Evolutionary conservation across 345 rosid species (phyloP).

Genomic region (Citrus hindsii): DNA sequence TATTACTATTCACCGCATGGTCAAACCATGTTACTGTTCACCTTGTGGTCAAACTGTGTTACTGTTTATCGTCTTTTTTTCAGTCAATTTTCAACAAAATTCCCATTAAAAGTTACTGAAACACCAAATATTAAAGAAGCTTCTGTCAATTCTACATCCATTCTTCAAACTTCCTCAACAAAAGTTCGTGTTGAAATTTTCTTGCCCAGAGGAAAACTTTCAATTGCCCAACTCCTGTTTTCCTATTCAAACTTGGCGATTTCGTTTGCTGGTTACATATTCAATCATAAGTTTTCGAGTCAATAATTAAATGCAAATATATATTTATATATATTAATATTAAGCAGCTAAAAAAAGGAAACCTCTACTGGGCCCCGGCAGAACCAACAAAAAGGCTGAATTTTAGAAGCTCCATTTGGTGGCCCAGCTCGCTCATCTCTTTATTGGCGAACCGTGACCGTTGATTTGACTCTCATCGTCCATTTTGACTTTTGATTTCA

Average conservation of each 20-base stretch:
- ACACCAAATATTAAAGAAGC: too few species aligned
- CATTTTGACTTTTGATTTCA: not conserved
- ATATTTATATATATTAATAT: too few species aligned
- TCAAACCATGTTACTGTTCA: accelerated
- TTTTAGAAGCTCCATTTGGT: not conserved
- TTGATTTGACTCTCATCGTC: not conserved
- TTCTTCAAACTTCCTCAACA: conserved; percentile 84
- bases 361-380: not conserved
- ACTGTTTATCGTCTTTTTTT: accelerated
- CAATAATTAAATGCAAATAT: too few species aligned
- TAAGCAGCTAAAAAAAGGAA: too few species aligned
- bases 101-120: too few species aligned
- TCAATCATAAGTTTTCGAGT: too few species aligned
- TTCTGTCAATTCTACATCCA: conserved; percentile 56
- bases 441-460: not conserved
- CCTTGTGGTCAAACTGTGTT: accelerated
- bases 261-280: too few species aligned
- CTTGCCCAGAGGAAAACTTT: conserved; percentile 24
- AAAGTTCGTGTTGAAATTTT: conserved; percentile 35
- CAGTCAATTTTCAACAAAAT: too few species aligned
- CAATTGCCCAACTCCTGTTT: conserved; percentile 46
- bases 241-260: not conserved
- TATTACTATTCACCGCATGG: too few species aligned
- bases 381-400: not conserved
- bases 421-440: not conserved